Conservation (phyloP, 352 stramenopile species). For the Phytopythium chamaehyphon region DNA sequence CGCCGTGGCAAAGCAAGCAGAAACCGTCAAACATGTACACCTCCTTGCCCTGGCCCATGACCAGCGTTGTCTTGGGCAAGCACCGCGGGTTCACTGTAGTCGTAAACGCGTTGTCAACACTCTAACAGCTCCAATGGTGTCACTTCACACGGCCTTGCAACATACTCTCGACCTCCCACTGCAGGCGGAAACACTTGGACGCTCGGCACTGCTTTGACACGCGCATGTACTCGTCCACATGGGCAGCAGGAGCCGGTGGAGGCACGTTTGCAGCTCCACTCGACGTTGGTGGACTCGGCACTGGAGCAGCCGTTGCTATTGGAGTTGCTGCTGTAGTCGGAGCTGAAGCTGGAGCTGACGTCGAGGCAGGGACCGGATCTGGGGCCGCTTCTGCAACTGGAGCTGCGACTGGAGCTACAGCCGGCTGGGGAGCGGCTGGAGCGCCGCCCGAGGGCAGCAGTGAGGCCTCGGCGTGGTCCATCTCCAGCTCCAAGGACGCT, state of each 20-base stretch:
- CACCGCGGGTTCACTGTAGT: conserved; percentile 71
- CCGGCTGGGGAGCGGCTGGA: not conserved
- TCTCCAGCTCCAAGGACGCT: conserved; percentile 5
- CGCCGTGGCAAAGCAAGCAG: conserved; percentile 72
- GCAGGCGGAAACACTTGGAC: conserved; percentile 61
- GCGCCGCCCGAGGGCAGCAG: conserved; percentile 3
- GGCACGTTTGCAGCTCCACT: not conserved
- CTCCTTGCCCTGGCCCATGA: conserved; percentile 42
- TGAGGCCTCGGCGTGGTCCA: conserved; percentile 7
- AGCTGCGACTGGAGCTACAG: too few species aligned
- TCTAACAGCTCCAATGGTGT: too few species aligned
- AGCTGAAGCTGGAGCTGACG: too few species aligned
- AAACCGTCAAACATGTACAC: conserved; percentile 86
- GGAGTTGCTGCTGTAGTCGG: not conserved
- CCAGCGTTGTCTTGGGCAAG: conserved; percentile 62
- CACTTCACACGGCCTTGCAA: too few species aligned
- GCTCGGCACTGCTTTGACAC: conserved; percentile 65
- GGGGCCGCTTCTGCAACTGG: not conserved
- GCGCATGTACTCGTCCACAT: conserved; percentile 44
- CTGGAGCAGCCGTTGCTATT: not conserved
- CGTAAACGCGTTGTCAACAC: not conserved
- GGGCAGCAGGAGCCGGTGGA: conserved; percentile 3
- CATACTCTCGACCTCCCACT: conserved; percentile 80
- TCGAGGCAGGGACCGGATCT: not conserved
- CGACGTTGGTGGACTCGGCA: conserved; percentile 2